Evolutionary conservation across 129 eudicot species (phyloP).

Genomic region (Arctium minus): DNA sequence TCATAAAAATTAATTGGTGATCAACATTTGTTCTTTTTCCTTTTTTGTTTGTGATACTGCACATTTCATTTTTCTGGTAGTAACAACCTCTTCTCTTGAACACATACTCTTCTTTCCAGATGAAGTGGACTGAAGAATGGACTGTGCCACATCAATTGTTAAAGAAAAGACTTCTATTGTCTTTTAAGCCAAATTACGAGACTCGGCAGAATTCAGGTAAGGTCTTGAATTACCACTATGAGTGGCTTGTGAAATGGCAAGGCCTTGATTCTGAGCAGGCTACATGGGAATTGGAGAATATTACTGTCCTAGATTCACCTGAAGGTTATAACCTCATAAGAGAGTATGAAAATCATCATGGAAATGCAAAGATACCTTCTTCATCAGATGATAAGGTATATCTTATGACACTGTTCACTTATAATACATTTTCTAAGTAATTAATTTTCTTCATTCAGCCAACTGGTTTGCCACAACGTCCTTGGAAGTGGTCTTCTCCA

Average conservation of each 20-base stretch:
- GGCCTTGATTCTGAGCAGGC: slow-evolving; percentile 60
- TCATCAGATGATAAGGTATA: slow-evolving; percentile 42
- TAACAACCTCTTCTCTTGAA: slow-evolving; percentile 4
- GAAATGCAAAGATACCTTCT: slow-evolving; percentile 24
- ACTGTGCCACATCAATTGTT: slow-evolving; percentile 58
- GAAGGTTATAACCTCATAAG: slow-evolving; percentile 41
- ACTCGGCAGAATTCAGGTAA: slow-evolving; percentile 12
- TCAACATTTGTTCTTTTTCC: background rate
- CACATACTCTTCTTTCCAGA: slow-evolving; percentile 17
- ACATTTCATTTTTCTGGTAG: background rate
- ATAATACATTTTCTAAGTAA: background rate
- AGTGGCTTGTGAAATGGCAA: slow-evolving; percentile 86
- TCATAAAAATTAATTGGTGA: background rate
- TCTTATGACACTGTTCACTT: background rate
- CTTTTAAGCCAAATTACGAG: slow-evolving; percentile 20
- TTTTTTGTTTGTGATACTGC: background rate
- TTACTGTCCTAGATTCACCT: slow-evolving; percentile 37
- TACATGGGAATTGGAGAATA: slow-evolving; percentile 66
- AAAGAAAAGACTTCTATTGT: slow-evolving; percentile 36
- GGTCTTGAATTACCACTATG: slow-evolving; percentile 35
- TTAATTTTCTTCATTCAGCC: background rate
- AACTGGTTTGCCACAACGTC: background rate
- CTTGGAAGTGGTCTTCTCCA: background rate
- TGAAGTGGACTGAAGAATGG: slow-evolving; percentile 60
- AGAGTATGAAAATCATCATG: slow-evolving; percentile 45